Conservation (phyloP, 202 grass and related monocot species). For the Bolboschoenoplectus hybrid region DNA sequence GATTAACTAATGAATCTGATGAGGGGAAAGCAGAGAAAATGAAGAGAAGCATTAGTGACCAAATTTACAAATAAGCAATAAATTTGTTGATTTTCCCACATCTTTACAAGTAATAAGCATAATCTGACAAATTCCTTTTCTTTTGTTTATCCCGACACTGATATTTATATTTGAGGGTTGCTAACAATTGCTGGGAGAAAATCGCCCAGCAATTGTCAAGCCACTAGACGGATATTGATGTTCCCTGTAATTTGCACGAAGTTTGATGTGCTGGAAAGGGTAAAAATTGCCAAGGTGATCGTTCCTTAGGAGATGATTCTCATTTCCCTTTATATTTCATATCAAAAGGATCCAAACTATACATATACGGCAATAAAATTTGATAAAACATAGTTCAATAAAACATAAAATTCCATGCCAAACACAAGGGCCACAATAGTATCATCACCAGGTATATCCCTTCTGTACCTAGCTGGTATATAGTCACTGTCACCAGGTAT, state of each 20-base stretch:
- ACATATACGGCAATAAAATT: neutral
- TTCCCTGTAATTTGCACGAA: neutral
- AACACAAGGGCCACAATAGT: neutral
- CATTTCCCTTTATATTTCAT: neutral
- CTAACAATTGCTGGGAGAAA: no score
- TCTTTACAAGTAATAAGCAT: neutral
- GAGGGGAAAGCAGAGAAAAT: conserved; percentile 37
- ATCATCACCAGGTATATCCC: neutral
- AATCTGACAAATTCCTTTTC: neutral
- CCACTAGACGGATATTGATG: no score
- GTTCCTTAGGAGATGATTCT: neutral
- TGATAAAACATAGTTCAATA: neutral
- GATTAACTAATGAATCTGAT: conserved; percentile 64
- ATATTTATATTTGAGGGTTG: neutral
- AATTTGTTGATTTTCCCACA: neutral
- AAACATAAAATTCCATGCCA: neutral
- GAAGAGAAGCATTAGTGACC: conserved; percentile 1
- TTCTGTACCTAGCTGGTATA: neutral
- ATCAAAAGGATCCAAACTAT: neutral
- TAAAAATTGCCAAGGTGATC: neutral
- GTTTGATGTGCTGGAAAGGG: neutral
- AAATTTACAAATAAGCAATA: conserved; percentile 12
- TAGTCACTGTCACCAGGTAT: neutral
- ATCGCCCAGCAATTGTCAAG: no score
- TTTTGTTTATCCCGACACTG: neutral